Percentiles rank a stretch among this genome's conserved stretches.
Evolutionary conservation across 768 basidiomycete genomes (phyloP).

Genomic region (Mrakia hoshinonis): DNA sequence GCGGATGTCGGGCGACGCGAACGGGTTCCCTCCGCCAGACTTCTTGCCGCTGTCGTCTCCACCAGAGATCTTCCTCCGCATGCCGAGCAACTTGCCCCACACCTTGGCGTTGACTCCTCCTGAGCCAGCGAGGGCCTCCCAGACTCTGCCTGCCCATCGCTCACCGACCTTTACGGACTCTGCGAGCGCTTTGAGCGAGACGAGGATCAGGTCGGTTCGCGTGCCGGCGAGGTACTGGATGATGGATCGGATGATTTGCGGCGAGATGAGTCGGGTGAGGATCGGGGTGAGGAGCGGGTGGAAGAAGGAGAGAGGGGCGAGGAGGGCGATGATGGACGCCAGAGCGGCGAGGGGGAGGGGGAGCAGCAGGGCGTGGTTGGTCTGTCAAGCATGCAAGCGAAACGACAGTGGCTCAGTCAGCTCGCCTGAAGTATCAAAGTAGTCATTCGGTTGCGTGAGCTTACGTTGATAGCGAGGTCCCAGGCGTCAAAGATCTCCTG

Average conservation of each 20-base stretch:
- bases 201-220: slow-evolving; percentile 59
- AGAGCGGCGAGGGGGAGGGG: slow-evolving; percentile 48
- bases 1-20: slow-evolving; percentile 56
- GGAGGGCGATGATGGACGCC: slow-evolving; percentile 53
- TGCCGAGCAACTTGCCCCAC: slow-evolving; percentile 28
- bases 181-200: slow-evolving; percentile 57
- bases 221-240: slow-evolving; percentile 56
- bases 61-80: slow-evolving; percentile 19
- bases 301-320: slow-evolving; percentile 61
- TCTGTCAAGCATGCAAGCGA: not conserved
- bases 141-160: slow-evolving; percentile 40
- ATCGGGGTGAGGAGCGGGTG: slow-evolving; percentile 58
- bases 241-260: slow-evolving; percentile 51
- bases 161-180: slow-evolving; percentile 34
- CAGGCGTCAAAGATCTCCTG: slow-evolving; percentile 58
- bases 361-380: slow-evolving; percentile 21
- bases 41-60: slow-evolving; percentile 4
- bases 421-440: no score
- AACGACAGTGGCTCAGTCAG: not conserved
- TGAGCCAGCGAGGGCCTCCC: slow-evolving; percentile 52
- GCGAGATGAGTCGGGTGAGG: slow-evolving; percentile 53
- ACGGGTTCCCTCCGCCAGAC: slow-evolving; percentile 4
- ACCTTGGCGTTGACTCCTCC: slow-evolving; percentile 26
- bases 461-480: slow-evolving; percentile 51
- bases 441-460: no score